Conservation (phyloP, 495 filamentous ascomycete species). For the Viridothelium virens region DNA sequence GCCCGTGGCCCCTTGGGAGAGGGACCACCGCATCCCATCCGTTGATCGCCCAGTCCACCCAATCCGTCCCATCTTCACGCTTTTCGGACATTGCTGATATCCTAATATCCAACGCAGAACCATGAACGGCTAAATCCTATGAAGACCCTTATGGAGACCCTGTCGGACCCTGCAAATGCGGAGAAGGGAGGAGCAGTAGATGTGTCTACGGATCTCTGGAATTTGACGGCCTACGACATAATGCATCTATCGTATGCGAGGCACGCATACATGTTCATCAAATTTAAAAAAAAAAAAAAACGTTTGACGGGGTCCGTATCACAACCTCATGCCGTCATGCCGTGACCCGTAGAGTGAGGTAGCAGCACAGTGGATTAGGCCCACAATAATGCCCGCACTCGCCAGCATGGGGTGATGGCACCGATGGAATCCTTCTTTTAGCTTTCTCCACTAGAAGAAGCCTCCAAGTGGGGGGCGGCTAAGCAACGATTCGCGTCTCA, state of each 20-base stretch:
- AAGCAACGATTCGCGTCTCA: slow-evolving; percentile 11
- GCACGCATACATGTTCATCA: not conserved
- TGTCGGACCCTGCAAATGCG: not conserved
- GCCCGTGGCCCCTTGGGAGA: not conserved
- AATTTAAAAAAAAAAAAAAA: not conserved
- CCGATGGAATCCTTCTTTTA: not conserved
- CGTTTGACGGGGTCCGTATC: slow-evolving; percentile 6
- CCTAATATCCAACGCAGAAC: not conserved
- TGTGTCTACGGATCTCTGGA: too few relatives aligned
- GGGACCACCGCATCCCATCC: not conserved
- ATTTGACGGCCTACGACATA: too few relatives aligned
- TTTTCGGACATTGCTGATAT: slow-evolving; percentile 8
- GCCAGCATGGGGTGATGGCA: not conserved
- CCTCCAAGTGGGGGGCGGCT: not conserved
- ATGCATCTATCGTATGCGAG: not conserved
- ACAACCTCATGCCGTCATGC: slow-evolving; percentile 6
- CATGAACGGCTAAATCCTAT: slow-evolving; percentile 11
- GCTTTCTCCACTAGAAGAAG: slow-evolving; percentile 1
- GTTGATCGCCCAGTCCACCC: not conserved
- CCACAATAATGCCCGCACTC: not conserved
- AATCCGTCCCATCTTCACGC: slow-evolving; percentile 1
- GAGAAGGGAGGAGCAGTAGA: too few relatives aligned
- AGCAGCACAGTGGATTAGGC: not conserved
- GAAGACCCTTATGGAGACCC: not conserved
- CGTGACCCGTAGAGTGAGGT: not conserved